phyloP scores from a whole-genome alignment of 1,139 yeast genomes.

The Debaryomyces subglobosus region DNA sequence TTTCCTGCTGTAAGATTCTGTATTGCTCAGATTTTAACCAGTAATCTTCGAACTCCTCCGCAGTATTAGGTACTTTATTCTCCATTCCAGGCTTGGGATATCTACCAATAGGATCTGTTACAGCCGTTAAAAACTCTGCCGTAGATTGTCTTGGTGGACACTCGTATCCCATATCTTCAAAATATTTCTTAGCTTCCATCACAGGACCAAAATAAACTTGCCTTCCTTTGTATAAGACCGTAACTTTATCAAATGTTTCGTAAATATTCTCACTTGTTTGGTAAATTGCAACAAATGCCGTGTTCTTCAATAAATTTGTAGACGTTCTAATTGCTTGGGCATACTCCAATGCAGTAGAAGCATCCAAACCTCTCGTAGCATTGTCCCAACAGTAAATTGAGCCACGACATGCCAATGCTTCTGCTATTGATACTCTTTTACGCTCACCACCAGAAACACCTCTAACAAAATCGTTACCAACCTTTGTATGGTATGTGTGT shows the following conservation, averaged over 20 bases:
- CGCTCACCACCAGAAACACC: slow-evolving; percentile 72
- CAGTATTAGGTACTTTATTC: slow-evolving; percentile 55
- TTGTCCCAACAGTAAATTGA: slow-evolving; percentile 72
- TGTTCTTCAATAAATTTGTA: slow-evolving; percentile 55
- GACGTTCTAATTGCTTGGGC: slow-evolving; percentile 63
- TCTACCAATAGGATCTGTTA: slow-evolving; percentile 61
- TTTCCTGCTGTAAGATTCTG: slow-evolving; percentile 37
- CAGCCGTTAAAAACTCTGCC: slow-evolving; percentile 70
- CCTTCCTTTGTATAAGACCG: slow-evolving; percentile 59
- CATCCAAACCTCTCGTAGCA: slow-evolving; percentile 79
- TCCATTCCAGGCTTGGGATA: slow-evolving; percentile 49
- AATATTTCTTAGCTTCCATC: slow-evolving; percentile 53
- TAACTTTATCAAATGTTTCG: slow-evolving; percentile 63
- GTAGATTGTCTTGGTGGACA: slow-evolving; percentile 68
- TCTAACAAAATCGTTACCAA: slow-evolving; percentile 62
- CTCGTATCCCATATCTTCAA: slow-evolving; percentile 61
- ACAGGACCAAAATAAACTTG: slow-evolving; percentile 66
- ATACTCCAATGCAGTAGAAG: slow-evolving; percentile 72
- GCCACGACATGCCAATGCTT: slow-evolving; percentile 61
- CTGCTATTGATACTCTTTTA: slow-evolving; percentile 65
- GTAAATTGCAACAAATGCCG: slow-evolving; percentile 63
- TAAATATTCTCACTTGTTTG: slow-evolving; percentile 73
- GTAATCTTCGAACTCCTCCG: slow-evolving; percentile 57
- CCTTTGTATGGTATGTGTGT: slow-evolving; percentile 58
- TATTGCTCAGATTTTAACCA: slow-evolving; percentile 60